Evolutionary conservation across 768 basidiomycete genomes (phyloP).

Genomic region (Pilatotrama ljubarskyi): DNA sequence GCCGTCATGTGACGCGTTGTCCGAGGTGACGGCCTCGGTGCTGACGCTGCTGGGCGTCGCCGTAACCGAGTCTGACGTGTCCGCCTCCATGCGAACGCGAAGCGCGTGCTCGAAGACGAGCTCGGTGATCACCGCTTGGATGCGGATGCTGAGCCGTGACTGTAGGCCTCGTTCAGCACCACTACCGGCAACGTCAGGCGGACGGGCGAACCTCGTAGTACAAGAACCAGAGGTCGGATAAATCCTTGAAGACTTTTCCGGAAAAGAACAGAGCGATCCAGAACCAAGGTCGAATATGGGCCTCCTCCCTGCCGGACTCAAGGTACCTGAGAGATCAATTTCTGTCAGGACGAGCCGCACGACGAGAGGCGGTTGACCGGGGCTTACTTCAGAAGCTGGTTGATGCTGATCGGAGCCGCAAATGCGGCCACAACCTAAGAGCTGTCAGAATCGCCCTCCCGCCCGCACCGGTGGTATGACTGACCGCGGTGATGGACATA

Average conservation of each 20-base stretch:
- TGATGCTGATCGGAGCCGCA: not conserved
- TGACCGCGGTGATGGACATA: slow-evolving; percentile 20
- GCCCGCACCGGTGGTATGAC: not conserved
- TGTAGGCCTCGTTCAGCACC: not conserved
- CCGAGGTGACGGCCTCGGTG: not conserved
- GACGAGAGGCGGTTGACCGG: not conserved
- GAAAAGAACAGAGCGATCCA: slow-evolving; percentile 43
- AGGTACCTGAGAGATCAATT: slow-evolving; percentile 31
- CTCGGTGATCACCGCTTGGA: slow-evolving; percentile 47
- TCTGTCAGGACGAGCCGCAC: not conserved
- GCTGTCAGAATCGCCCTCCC: not conserved
- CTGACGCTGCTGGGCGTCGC: not conserved
- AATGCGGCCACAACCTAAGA: slow-evolving; percentile 23
- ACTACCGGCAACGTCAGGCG: too few relatives aligned
- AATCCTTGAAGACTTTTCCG: slow-evolving; percentile 37
- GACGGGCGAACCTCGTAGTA: slow-evolving; percentile 35
- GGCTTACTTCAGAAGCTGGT: slow-evolving; percentile 35
- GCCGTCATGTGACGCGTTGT: not conserved
- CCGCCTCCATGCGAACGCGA: slow-evolving; percentile 51
- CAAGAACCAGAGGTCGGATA: slow-evolving; percentile 43
- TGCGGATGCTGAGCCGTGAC: slow-evolving; percentile 33
- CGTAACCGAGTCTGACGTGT: slow-evolving; percentile 7
- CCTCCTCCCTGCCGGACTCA: slow-evolving; percentile 37
- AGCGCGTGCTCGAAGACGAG: slow-evolving; percentile 54
- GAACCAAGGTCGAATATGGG: slow-evolving; percentile 47